Evolutionary conservation across 306 rosid genomes (phyloP).

Genomic region (Prinsepia uniflora): DNA sequence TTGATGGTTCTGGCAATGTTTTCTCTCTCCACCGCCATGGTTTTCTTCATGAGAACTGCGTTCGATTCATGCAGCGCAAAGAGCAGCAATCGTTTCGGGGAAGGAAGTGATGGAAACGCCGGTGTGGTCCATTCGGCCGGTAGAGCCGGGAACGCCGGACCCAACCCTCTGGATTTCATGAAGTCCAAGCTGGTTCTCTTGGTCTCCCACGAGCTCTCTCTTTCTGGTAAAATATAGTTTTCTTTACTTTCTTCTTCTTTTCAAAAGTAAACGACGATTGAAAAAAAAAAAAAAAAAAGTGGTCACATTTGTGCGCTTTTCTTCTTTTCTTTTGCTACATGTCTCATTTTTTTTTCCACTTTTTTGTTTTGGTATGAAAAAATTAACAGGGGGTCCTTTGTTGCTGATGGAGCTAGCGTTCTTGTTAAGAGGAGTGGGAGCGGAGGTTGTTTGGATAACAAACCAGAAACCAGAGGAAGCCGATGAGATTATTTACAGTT

Average conservation of each 20-base stretch:
- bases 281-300: background rate
- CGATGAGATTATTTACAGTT: constrained; percentile 55
- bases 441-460: constrained; percentile 72
- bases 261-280: background rate
- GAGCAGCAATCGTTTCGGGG: constrained; percentile 17
- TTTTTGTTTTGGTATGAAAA: background rate
- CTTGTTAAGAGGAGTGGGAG: constrained; percentile 64
- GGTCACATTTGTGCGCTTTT: background rate
- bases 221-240: constrained; percentile 48
- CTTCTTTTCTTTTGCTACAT: background rate
- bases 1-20: constrained; percentile 48
- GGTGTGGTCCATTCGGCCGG: constrained; percentile 37
- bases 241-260: background rate
- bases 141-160: constrained; percentile 9
- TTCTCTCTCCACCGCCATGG: constrained; percentile 56
- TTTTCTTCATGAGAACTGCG: constrained; percentile 46
- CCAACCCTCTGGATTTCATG: constrained; percentile 62
- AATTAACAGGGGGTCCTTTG: constrained; percentile 61
- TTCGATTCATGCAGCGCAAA: constrained; percentile 47
- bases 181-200: constrained; percentile 80
- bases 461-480: constrained; percentile 52
- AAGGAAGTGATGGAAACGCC: constrained; percentile 13
- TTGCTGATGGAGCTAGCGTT: constrained; percentile 78
- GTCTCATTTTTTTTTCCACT: background rate
- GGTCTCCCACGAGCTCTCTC: constrained; percentile 84